A percentile compares a stretch with the other conserved stretches of the same genome.
phyloP scores from a whole-genome alignment of 2,329 filamentous ascomycete genomes.

The Clonostachys byssicola region DNA sequence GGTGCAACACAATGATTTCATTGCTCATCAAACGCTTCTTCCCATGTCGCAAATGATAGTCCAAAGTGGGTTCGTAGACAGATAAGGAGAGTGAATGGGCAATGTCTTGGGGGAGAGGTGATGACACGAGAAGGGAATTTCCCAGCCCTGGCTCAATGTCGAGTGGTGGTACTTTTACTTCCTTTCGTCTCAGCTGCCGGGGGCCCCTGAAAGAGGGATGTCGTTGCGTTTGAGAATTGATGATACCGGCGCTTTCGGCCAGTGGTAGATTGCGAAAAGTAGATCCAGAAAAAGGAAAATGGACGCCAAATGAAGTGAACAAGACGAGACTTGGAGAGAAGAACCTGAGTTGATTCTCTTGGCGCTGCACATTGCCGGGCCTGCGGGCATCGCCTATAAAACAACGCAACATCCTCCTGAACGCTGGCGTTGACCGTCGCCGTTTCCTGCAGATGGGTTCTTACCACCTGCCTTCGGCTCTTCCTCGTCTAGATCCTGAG shows the following conservation, averaged over 20 bases:
- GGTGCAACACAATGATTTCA: neutral
- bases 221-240: too few species aligned
- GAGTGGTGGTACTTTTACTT: neutral
- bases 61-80: constrained; percentile 3
- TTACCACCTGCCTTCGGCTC: constrained; percentile 66
- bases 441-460: constrained; percentile 31
- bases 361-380: too few species aligned
- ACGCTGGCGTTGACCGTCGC: constrained; percentile 33
- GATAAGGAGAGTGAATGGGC: neutral
- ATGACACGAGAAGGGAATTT: neutral
- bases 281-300: too few species aligned
- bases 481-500: constrained; percentile 80
- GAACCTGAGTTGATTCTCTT: too few species aligned
- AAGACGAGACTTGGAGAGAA: too few species aligned
- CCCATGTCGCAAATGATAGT: constrained; percentile 4
- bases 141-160: neutral
- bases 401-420: constrained; percentile 46
- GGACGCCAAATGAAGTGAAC: too few species aligned
- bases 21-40: neutral
- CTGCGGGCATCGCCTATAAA: constrained; percentile 26
- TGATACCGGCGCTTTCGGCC: too few species aligned
- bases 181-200: too few species aligned
- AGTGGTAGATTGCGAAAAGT: too few species aligned
- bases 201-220: too few species aligned
- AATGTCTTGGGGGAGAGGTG: neutral